A percentile compares a stretch with the other conserved stretches of the same genome.
phyloP scores from a whole-genome alignment of 331 rosid genomes.

The Malus hybrid region DNA sequence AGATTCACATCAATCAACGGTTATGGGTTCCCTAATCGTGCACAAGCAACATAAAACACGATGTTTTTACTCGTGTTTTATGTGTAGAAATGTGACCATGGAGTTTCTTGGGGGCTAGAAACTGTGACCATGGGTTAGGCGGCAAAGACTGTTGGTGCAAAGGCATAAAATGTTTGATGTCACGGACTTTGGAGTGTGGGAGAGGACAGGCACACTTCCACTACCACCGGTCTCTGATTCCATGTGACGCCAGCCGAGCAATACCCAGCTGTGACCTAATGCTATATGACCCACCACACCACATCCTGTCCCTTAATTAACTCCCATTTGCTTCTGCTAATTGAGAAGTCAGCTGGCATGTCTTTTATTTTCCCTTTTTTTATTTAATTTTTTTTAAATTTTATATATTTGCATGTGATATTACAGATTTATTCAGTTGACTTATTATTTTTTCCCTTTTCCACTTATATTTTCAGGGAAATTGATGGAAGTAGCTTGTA shows the following conservation, averaged over 20 bases:
- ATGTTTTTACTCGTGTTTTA: background rate
- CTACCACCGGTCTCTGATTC: background rate
- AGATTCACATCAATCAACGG: background rate
- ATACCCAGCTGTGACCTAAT: constrained; percentile 49
- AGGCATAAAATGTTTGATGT: background rate
- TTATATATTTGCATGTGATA: background rate
- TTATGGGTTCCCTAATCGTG: background rate
- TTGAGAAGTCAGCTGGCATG: constrained; percentile 5
- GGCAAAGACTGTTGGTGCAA: background rate
- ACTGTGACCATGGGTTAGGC: background rate
- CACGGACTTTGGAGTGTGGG: constrained; percentile 7
- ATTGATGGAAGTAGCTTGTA: constrained; percentile 74
- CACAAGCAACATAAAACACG: background rate
- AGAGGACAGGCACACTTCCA: background rate
- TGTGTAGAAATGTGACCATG: background rate
- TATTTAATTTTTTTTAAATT: background rate
- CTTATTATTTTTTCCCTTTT: constrained; percentile 16
- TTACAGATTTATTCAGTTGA: constrained; percentile 24
- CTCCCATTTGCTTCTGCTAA: background rate
- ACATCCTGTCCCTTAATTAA: background rate
- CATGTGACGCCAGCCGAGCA: constrained; percentile 6
- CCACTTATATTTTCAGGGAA: constrained; percentile 52
- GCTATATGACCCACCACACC: constrained; percentile 14
- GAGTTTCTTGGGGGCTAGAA: background rate
- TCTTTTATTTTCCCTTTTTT: background rate